Evolutionary conservation across 164 flowering plant species (phyloP), one percentile per base, ranked within the genome.

Genomic region (Magnolia kwangsiensis): DNA sequence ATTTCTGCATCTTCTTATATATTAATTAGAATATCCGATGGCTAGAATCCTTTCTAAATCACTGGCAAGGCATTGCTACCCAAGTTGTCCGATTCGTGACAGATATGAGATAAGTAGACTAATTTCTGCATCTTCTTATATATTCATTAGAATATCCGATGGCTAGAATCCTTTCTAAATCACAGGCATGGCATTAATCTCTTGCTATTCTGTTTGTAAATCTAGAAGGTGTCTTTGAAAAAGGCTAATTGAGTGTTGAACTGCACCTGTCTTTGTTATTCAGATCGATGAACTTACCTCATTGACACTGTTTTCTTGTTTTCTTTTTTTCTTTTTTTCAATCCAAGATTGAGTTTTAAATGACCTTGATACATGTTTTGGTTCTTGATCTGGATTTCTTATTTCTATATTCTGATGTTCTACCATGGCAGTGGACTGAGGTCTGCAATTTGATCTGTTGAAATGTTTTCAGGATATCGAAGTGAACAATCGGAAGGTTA

Each of bases 401-500:
- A 19, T 49, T 13, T 74, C 20, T 67, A 55, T n/a, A n/a, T 21
- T 78, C 51, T 67, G 61, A 50, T 72, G 11, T 29, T 14, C 72
- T 50, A 72, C 59, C 8, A 18, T 68, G 65, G n/a, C 50, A 10
- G 13, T 69, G 49, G 7, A n/a, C 7, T 67, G 6, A 4, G 20
- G 50, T 74, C 72, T 63, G 29, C 65, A 50, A 63, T 51, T 49
- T 71, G 64, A 23, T 63, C 27, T 61, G 49, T 78, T 27, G 20
- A 67, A 55, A 65, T 19, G 19, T 68, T 78, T 81, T 69, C 88
- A 95, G 98, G 98, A 95, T 80, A 77, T 80, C 21, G 97, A 95
- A 86, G 87, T 93, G 81, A 95, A 95, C 77, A 90, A 90, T 78
- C 86, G 98, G 72, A 90, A 88, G 80, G 94, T 91, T 51, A 85